These are phyloP conservation scores for Flaveria robusta DNA, from an alignment of 129 eudicot genomes.

Conservation along the genomic window DNA sequence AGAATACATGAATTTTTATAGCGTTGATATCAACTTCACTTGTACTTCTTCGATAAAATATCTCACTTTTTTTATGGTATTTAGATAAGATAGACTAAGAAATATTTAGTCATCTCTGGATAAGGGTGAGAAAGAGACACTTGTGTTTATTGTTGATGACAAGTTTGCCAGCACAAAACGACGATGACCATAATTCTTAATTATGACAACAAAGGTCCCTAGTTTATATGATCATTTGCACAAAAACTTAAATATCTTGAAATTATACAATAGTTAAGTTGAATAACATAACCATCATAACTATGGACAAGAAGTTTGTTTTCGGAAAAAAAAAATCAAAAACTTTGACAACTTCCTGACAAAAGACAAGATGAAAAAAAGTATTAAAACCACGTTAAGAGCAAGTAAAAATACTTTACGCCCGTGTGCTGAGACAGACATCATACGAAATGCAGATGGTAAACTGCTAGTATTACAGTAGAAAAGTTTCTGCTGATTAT, in stretches of 20 bases:
- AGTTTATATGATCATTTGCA: neutral
- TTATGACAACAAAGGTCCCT: slow-evolving; percentile 6
- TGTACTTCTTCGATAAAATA: neutral
- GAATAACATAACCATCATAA: neutral
- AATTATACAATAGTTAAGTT: no score
- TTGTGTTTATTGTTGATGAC: slow-evolving; percentile 18
- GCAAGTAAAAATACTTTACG: slow-evolving; percentile 6
- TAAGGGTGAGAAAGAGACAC: slow-evolving; percentile 18
- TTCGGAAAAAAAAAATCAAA: no score
- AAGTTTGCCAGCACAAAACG: slow-evolving; percentile 31
- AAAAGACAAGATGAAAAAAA: neutral
- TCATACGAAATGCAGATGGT: neutral
- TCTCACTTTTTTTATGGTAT: neutral
- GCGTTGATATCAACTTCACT: neutral
- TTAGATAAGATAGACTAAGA: neutral
- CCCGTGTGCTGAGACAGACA: slow-evolving; percentile 23
- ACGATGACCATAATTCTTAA: neutral
- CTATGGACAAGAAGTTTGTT: neutral
- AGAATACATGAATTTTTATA: neutral
- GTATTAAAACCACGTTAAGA: neutral
- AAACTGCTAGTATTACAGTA: neutral
- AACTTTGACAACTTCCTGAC: neutral
- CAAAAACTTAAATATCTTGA: neutral
- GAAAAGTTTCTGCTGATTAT: slow-evolving; percentile 28
- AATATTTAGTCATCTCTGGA: neutral